Evolutionary conservation across 345 rosid genomes (phyloP), one percentile per base, ranked within the genome.

Genomic region (Garcia nutans): DNA sequence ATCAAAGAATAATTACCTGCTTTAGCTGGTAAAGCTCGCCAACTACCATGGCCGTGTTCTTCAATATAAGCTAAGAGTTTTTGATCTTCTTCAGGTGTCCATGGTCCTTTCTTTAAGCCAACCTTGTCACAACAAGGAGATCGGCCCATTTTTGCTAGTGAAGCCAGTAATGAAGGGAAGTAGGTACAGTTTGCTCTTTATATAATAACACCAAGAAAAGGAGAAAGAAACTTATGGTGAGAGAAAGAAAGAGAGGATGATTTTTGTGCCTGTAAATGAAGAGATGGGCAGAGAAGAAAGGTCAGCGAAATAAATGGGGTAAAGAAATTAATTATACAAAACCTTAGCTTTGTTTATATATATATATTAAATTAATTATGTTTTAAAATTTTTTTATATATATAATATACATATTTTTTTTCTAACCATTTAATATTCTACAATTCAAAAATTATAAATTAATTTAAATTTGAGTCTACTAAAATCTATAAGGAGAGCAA

Each of bases 21-120:
- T 92, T 89, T 92, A 2, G 84, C 79, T 1, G 98, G 98, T 81
- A 94, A 82, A 73, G 92, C 86, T 41, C 97, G 94, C 98, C 97
- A 94, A 85, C 97, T 92, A 75, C 98, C 98, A 82, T 91, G 96
- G 67, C 98, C 97, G 74, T 92, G 90, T 76, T 94, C 96, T 81
- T 94, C 96, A 54, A 94, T 89, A 82, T 86, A 92, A 74, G 92
- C 98, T 60, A 94, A 77, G 79, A 94, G 98, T 73, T 94, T 94
- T 76, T 92, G 96, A 81, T 94, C 98, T 78, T 92, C 98, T 83
- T 92, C 98, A 16, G 91, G 94, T 44, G 96, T 94, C 98, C 98
- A 94, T 26, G 98, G 98, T 23, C 98, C 98, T 90, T 90, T 94
- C 91, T 94, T 94, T 77, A 94, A 77, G 1, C 97, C 98, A 1